Percentiles rank a stretch among this genome's conserved stretches.
Evolutionary conservation across 2,329 filamentous ascomycete genomes (phyloP).

Genomic region (Malbranchea cinnamomea): DNA sequence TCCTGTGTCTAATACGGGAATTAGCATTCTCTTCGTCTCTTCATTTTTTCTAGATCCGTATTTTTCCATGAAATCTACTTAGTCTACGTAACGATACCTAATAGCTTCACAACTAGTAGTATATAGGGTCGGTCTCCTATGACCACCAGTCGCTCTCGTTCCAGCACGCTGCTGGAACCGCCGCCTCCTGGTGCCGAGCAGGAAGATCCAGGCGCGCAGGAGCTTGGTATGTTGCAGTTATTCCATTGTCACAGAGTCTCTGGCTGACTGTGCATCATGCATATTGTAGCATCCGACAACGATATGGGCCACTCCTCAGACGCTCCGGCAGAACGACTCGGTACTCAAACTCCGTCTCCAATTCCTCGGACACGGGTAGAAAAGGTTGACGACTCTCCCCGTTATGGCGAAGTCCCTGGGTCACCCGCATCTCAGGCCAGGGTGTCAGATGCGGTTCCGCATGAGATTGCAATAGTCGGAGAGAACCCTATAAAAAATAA

Average conservation of each 20-base stretch:
- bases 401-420: constrained; percentile 47
- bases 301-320: constrained; percentile 51
- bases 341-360: constrained; percentile 32
- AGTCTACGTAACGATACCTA: too few relatives aligned
- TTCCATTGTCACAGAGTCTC: too few relatives aligned
- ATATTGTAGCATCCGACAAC: constrained; percentile 34
- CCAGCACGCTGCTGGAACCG: constrained; percentile 34
- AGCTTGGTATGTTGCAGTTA: constrained; percentile 31
- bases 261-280: too few relatives aligned
- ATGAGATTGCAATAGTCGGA: constrained; percentile 46
- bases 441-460: constrained; percentile 45
- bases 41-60: too few relatives aligned
- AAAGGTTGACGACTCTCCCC: constrained; percentile 42
- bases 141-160: constrained; percentile 16
- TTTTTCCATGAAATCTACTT: too few relatives aligned
- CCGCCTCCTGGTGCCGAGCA: constrained; percentile 41
- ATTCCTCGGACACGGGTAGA: constrained; percentile 49
- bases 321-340: constrained; percentile 43
- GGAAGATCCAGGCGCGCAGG: constrained; percentile 42
- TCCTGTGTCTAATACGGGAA: too few relatives aligned
- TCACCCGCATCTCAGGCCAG: constrained; percentile 45
- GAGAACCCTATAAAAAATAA: too few relatives aligned
- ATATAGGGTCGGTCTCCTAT: too few relatives aligned
- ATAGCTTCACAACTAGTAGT: too few relatives aligned
- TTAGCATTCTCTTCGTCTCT: too few relatives aligned